These are phyloP conservation scores for Maudiozyma pseudohumilis DNA, from an alignment of 805 yeast species.

Conservation along the genomic window DNA sequence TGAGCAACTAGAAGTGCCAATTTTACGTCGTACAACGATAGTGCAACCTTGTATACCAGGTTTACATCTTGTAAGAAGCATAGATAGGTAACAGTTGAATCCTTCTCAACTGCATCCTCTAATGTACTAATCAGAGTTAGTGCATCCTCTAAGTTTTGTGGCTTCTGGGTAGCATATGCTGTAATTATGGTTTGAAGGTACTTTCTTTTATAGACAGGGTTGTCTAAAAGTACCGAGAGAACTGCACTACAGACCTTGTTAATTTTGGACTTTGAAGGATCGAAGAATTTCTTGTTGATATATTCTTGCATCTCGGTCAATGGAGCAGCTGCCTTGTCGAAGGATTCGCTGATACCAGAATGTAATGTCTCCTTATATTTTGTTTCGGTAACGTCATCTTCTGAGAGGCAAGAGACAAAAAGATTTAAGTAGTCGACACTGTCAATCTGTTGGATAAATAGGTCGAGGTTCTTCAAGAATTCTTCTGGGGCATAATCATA, in stretches of 20 bases:
- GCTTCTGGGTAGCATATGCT: constrained; percentile 84
- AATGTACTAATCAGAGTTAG: constrained; percentile 50
- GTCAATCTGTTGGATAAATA: constrained; percentile 60
- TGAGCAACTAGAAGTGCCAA: constrained; percentile 82
- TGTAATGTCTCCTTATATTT: constrained; percentile 68
- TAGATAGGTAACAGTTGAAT: constrained; percentile 65
- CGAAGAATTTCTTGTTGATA: constrained; percentile 33
- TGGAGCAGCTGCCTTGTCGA: constrained; percentile 24
- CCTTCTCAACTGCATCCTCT: constrained; percentile 40
- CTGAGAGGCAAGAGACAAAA: constrained; percentile 75
- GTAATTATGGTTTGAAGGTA: constrained; percentile 76
- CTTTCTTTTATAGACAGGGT: constrained; percentile 41
- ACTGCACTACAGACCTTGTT: constrained; percentile 70
- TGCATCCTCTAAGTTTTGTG: constrained; percentile 76
- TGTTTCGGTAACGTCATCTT: constrained; percentile 74
- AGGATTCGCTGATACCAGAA: constrained; percentile 19
- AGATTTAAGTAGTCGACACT: constrained; percentile 72
- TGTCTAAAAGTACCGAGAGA: constrained; percentile 41
- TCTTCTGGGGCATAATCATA: constrained; percentile 76
- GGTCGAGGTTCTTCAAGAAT: constrained; percentile 53
- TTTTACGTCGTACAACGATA: constrained; percentile 74
- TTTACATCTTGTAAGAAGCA: constrained; percentile 89
- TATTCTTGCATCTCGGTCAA: constrained; percentile 33
- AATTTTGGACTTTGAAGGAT: constrained; percentile 45
- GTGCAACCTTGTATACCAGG: constrained; percentile 63